A percentile compares a stretch with the other conserved stretches of the same genome.
These are phyloP conservation scores for Ustilago crameri DNA, from an alignment of 1,284 basidiomycete genomes.

Conservation along the genomic window DNA sequence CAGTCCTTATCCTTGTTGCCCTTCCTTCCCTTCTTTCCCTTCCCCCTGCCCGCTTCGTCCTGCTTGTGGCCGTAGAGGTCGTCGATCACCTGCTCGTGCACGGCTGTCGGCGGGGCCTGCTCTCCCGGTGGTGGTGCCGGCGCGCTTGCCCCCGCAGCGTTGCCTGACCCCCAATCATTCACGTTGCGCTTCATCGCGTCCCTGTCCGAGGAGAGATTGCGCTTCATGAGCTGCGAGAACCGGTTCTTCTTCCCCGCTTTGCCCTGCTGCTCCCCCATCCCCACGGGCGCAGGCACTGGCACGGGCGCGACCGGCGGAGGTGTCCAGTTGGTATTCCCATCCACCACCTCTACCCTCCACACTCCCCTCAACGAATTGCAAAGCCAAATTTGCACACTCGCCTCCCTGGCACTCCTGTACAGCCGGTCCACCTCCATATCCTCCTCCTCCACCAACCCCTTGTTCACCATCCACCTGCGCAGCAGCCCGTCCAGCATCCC, in stretches of 20 bases:
- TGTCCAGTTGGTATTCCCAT: slow-evolving; percentile 1
- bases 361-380: slow-evolving; percentile 47
- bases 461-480: slow-evolving; percentile 40
- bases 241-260: slow-evolving; percentile 24
- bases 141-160: background rate
- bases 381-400: slow-evolving; percentile 33
- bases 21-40: slow-evolving; percentile 19
- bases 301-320: background rate
- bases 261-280: background rate
- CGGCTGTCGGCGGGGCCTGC: slow-evolving; percentile 1
- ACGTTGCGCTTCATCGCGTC: no score
- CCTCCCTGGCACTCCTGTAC: slow-evolving; percentile 6
- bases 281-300: background rate
- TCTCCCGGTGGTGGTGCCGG: slow-evolving; percentile 1
- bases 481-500: slow-evolving; percentile 47
- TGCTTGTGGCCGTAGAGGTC: slow-evolving; percentile 39
- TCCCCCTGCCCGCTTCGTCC: background rate
- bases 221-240: slow-evolving; percentile 27
- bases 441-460: slow-evolving; percentile 29
- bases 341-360: slow-evolving; percentile 37
- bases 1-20: slow-evolving; percentile 40
- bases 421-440: slow-evolving; percentile 29
- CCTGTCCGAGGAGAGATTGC: slow-evolving; percentile 7
- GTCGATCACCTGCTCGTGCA: slow-evolving; percentile 31
- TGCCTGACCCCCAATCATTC: background rate